Base-by-base conservation (phyloP, 495 filamentous ascomycete species). In the Chlorociboria aeruginascens region DNA sequence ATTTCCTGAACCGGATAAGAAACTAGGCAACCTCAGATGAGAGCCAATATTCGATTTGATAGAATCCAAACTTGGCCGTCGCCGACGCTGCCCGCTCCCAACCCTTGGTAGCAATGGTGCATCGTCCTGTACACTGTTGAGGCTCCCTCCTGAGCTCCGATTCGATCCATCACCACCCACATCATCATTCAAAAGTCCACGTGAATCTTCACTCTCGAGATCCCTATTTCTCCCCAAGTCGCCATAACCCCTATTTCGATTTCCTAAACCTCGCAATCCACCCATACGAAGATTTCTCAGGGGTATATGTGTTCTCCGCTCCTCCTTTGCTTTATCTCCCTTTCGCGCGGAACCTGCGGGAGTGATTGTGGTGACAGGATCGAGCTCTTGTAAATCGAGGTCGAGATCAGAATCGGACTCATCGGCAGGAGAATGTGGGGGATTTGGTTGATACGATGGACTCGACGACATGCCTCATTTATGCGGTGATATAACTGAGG, bases 221-320 rank as follows among this genome's bases (percentile, higher is more conserved):
- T 66, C 72, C 36, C 70, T 54, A 69, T 74, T 63, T 56, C 63
- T 63, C 54, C 81, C 78, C 69, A 70, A 69, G 57, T 71, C 77
- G 67, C 72, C 76, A 71, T 69, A 80, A 62, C 61, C 75, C 62
- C 51, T 58, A 58, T 61, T 65, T 59, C 72, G 66, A 57, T 74
- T 74, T 37, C 62, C 66, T 20, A 62, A 50, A 16, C 72, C 53
- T 39, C 57, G 43, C 53, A 60, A 36, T 6, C 57, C 57, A 45
- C 81, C 78, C 59, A 80, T 77, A 47, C 83, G 81, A 58, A 89
- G 65, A 56, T 78, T 85, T 32, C 81, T 75, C 49, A 89, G 59
- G 13, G 83, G 81, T 54, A 87, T 89, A 28, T 75, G 71, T 31
- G 70, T 67, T 55, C 40, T 63, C 39, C 62, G 58, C 31, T 70